Evolutionary conservation across 2,329 filamentous ascomycete genomes (phyloP), one percentile per base, ranked within the genome.

Genomic region (Pseudogymnoascus pannorum): DNA sequence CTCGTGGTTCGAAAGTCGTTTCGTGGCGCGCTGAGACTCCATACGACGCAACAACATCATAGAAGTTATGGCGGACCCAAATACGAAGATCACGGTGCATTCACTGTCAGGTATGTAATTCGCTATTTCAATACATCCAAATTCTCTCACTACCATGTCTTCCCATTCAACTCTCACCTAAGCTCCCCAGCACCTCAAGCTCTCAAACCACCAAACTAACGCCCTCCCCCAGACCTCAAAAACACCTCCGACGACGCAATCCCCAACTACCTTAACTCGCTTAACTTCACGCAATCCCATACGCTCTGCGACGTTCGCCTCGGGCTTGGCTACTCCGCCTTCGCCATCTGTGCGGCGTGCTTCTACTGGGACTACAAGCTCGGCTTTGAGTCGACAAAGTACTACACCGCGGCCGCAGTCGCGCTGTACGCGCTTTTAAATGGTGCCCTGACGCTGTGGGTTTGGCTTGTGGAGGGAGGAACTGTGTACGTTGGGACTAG

Each of bases 211-310:
- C 12, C 36, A 18, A 62, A 40, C 63, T 65, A 64, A 68, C 44
- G 26, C 20, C 1, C 11, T 14, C 16, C n/a, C 26, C 48, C 72
- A 96, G 94, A 97, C 74, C 87, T 99, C 66, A 97, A 97, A 77
- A 96, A 94, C 78, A 95, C 92, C 38, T 91, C 90, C 67, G 94
- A 99, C 78, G 94, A 99, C 77, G 91, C 92, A 62, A 87, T 99
- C 63, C 86, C 89, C 63, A 92, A 94, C 77, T 97, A 97, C 79
- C 86, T 99, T 65, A 93, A 91, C 76, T 89, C 86, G 31, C 86
- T 97, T 73, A 87, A 81, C 67, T 97, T 97, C 80, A 83, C 78
- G 65, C 92, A 96, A 76, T 87, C 89, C 66, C 88, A 97, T 77
- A 81, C 76, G 62, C 86, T 94, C 57, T 85, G 87, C 69, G 92